These are phyloP conservation scores for Bolboschoenus planiculmis DNA, from an alignment of 176 grass and related monocot genomes.

Conservation along the genomic window DNA sequence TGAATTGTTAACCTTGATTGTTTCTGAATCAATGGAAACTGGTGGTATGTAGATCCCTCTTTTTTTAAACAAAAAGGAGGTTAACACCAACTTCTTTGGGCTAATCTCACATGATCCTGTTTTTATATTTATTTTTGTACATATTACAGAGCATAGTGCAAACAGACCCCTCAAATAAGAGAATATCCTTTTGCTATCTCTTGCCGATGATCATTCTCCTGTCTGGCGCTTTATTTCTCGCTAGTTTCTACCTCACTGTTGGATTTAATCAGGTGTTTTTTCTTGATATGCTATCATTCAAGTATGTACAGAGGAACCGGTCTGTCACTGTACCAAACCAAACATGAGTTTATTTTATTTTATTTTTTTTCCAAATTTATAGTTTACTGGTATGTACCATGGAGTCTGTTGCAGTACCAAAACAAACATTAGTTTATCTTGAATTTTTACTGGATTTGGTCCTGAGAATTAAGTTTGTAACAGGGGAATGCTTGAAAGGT, in stretches of 20 bases:
- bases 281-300: neutral
- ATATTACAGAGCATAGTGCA: conserved; percentile 30
- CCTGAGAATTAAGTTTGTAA: neutral
- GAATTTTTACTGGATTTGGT: neutral
- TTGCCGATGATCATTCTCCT: conserved; percentile 34
- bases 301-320: neutral
- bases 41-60: neutral
- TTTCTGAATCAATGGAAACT: neutral
- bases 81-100: neutral
- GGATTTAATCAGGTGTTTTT: conserved; percentile 43
- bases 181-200: conserved; percentile 28
- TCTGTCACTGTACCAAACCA: neutral
- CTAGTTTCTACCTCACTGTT: conserved; percentile 29
- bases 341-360: neutral
- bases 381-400: neutral
- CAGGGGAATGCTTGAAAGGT: neutral
- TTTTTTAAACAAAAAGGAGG: neutral
- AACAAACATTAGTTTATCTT: neutral
- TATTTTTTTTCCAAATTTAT: neutral
- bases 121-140: neutral
- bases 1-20: neutral
- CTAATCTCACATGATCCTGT: neutral
- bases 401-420: neutral
- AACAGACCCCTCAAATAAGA: conserved; percentile 32
- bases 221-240: conserved; percentile 32